Base-by-base conservation (phyloP, 1,284 basidiomycete genomes). In the Exobasidium cylindrosporum region DNA sequence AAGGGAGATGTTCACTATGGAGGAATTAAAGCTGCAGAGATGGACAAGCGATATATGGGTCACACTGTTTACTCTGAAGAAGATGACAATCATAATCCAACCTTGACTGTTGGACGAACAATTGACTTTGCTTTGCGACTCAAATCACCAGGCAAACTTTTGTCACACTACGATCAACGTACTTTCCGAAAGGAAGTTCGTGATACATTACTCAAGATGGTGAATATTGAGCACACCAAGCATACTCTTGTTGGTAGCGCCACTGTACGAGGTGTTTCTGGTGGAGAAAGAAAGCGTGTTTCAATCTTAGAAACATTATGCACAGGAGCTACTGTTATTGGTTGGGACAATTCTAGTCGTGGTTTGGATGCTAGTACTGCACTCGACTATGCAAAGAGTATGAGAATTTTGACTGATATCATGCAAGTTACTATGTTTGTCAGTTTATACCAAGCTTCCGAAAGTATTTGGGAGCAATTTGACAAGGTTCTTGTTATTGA, bases 351-450 rank as follows among this genome's bases (percentile, higher is more conserved):
- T 53, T 65, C 72, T 24, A 64, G 71, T 23, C 85, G 90, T 52
- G 91, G 92, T 64, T 84, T 96, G 46, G 92, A 95, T 72, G 89
- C 91, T 1, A 87, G 83, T 23, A 93, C 90, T 5, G 91, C 92
- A 0, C 83, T 93, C 40, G 88, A 90, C 76, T 92, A 88, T 67
- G 86, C 83, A 65, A 87, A 87, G 79, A 84, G 85, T 62, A 81
- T 94, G 66, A 85, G 91, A 23, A 83, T 88, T 14, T 86, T 89
- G 83, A 89, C 90, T 4, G 89, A 93, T 74, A 81, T 92, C 21
- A 82, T 88, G 7, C 86, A 86, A 4, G 86, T 87, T 74, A 88
- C 90, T 14, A 89, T 87, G 21, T 87, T 93, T 72, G 87, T 91
- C 28, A 86, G 88, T 10, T 81, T 92, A 83, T 92, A 93, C 77